Evolutionary conservation across 768 basidiomycete genomes (phyloP), one percentile per base, ranked within the genome.

Genomic region (Trametes villosa): DNA sequence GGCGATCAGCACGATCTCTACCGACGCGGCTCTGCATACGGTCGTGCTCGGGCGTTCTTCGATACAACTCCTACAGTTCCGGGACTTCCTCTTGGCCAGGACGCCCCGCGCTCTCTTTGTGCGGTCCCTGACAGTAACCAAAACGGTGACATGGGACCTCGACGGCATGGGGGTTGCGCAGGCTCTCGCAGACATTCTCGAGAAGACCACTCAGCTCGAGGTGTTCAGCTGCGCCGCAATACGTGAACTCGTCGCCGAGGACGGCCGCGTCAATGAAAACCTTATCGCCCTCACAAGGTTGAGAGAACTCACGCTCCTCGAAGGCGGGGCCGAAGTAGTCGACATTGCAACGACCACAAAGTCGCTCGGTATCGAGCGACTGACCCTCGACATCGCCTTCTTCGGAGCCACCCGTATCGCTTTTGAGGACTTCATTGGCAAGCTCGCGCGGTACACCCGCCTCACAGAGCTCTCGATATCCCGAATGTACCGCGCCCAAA

Each of bases 151-250:
- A 7, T 57, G 49, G 53, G 60, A 62, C 49, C 22, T 57, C 18
- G 54, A 47, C 15, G 15, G 33, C 33, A 8, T 15, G 8, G 33
- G 15, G 0, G 13, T 45, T 5, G 54, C 55, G 6, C 18, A 12
- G 1, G 60, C 60, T 1, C 33, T 62, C 11, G 55, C 34, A 7
- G 60, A 57, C 44, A 52, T 62, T 18, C 27, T 62, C 9, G 50
- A 52, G 24, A 33, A 11, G 1, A 31, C 48, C 18, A 27, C 9
- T 1, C 42, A 40, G 15, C 47, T 62, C 17, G 18, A 57, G 26
- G 33, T 9, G 0, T 62, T 62, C 60, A 51, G 48, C 40, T 62
- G 60, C 29, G 60, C 54, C 1, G 41, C 48, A 17, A 62, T 62
- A 15, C 33, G 7, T 15, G 8, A 34, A 34, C 33, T 34, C 15